These are phyloP conservation scores for Sonneratia alba DNA, from an alignment of 345 rosid genomes.

Conservation along the genomic window DNA sequence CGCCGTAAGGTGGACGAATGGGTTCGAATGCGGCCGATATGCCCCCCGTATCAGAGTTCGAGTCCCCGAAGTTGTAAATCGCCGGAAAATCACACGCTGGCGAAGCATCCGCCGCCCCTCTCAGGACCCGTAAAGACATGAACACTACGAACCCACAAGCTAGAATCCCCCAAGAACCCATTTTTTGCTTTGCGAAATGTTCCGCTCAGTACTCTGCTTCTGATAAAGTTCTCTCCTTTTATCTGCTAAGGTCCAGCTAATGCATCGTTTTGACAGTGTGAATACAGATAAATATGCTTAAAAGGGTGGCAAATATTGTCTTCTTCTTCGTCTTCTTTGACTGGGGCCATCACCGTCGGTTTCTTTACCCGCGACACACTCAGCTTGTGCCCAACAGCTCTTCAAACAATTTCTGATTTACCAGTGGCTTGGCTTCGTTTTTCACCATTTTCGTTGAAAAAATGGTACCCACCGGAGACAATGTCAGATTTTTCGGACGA, in stretches of 20 bases:
- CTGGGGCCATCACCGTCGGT: neutral
- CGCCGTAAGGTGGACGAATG: slow-evolving; percentile 11
- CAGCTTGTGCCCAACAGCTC: neutral
- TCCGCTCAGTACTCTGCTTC: neutral
- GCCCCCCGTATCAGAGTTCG: slow-evolving; percentile 20
- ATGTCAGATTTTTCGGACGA: neutral
- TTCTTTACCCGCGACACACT: neutral
- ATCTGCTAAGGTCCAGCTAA: neutral
- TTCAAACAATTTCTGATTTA: too few relatives aligned
- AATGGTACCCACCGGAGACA: neutral
- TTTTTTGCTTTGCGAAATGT: neutral
- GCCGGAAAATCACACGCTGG: slow-evolving; percentile 16
- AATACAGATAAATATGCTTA: neutral
- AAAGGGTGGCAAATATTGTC: neutral
- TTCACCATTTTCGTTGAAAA: too few relatives aligned
- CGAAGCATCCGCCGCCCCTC: slow-evolving; percentile 2
- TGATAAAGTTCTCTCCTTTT: neutral
- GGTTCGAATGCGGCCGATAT: slow-evolving; percentile 18
- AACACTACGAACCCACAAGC: neutral
- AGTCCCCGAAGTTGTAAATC: slow-evolving; percentile 20
- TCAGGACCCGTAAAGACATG: neutral
- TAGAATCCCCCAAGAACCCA: neutral
- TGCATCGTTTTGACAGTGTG: neutral
- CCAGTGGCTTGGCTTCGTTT: too few relatives aligned
- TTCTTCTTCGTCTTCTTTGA: neutral